Percentiles rank a stretch among this genome's conserved stretches.
Evolutionary conservation across 2,329 filamentous ascomycete genomes (phyloP).

Genomic region (Colletotrichum somersetense): DNA sequence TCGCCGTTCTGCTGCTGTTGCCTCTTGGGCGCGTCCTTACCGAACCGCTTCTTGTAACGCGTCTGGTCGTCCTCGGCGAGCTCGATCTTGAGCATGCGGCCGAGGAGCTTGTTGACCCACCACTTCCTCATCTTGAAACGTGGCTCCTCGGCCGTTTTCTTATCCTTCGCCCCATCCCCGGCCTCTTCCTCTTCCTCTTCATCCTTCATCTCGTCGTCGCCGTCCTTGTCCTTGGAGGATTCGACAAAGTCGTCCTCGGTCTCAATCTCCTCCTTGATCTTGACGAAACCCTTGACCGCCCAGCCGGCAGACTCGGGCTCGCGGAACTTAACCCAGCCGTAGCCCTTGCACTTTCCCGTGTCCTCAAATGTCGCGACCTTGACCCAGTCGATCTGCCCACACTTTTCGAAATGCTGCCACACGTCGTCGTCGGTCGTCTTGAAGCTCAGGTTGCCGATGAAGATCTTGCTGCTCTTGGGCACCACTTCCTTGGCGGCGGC

Average conservation of each 20-base stretch:
- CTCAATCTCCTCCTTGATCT: constrained; percentile 74
- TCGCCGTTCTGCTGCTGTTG: constrained; percentile 47
- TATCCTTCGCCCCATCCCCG: constrained; percentile 23
- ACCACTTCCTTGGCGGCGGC: constrained; percentile 51
- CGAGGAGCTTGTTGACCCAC: constrained; percentile 88
- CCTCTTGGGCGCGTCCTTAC: constrained; percentile 72
- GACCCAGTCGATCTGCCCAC: constrained; percentile 83
- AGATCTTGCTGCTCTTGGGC: constrained; percentile 81
- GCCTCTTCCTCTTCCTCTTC: constrained; percentile 54
- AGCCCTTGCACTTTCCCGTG: constrained; percentile 97
- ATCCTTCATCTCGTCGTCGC: constrained; percentile 50
- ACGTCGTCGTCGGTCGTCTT: constrained; percentile 85
- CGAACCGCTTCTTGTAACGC: constrained; percentile 94
- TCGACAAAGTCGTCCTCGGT: constrained; percentile 72
- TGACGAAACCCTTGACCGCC: constrained; percentile 82
- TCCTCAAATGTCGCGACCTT: constrained; percentile 97
- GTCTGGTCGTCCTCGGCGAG: constrained; percentile 92
- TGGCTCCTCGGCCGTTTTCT: constrained; percentile 51
- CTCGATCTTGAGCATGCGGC: constrained; percentile 86
- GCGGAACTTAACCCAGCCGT: constrained; percentile 93
- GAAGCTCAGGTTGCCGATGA: constrained; percentile 91
- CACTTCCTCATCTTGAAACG: constrained; percentile 75
- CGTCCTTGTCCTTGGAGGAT: constrained; percentile 59
- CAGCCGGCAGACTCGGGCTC: constrained; percentile 79
- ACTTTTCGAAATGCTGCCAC: constrained; percentile 84